Conservation (phyloP, 2,329 filamentous ascomycete species). For the Hymenoscyphus albidus region DNA sequence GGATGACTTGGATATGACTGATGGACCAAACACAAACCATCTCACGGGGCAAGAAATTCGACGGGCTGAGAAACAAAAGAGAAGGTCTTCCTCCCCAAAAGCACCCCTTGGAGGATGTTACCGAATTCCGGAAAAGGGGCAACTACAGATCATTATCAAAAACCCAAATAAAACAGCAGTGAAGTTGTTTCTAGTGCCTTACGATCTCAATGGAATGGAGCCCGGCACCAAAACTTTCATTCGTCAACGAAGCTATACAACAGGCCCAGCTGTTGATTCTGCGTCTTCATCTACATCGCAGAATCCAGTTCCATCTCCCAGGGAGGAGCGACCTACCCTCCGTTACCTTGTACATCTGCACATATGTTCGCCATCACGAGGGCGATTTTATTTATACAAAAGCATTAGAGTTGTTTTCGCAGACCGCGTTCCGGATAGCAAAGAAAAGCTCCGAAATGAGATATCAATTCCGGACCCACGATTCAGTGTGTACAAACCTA, state of each 20-base stretch:
- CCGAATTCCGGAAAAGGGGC: slow-evolving; percentile 87
- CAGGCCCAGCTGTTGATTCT: slow-evolving; percentile 73
- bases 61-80: slow-evolving; percentile 53
- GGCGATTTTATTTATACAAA: slow-evolving; percentile 86
- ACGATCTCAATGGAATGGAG: slow-evolving; percentile 89
- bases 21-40: slow-evolving; percentile 20
- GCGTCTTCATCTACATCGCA: slow-evolving; percentile 27
- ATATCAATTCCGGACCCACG: slow-evolving; percentile 83
- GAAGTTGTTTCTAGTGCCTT: slow-evolving; percentile 90
- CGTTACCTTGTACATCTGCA: slow-evolving; percentile 90
- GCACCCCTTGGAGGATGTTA: slow-evolving; percentile 85
- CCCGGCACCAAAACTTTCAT: slow-evolving; percentile 94
- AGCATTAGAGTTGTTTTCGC: slow-evolving; percentile 93
- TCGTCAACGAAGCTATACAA: slow-evolving; percentile 87
- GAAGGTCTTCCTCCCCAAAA: slow-evolving; percentile 56
- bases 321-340: slow-evolving; percentile 67
- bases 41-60: slow-evolving; percentile 39
- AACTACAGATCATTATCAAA: slow-evolving; percentile 95
- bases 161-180: slow-evolving; percentile 98
- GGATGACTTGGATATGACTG: slow-evolving; percentile 28
- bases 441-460: slow-evolving; percentile 88
- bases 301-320: slow-evolving; percentile 38
- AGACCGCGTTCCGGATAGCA: slow-evolving; percentile 91
- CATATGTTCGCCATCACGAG: slow-evolving; percentile 81
- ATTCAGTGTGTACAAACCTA: slow-evolving; percentile 75